phyloP scores from a whole-genome alignment of 2,329 filamentous ascomycete species.

The Clonostachys byssicola region DNA sequence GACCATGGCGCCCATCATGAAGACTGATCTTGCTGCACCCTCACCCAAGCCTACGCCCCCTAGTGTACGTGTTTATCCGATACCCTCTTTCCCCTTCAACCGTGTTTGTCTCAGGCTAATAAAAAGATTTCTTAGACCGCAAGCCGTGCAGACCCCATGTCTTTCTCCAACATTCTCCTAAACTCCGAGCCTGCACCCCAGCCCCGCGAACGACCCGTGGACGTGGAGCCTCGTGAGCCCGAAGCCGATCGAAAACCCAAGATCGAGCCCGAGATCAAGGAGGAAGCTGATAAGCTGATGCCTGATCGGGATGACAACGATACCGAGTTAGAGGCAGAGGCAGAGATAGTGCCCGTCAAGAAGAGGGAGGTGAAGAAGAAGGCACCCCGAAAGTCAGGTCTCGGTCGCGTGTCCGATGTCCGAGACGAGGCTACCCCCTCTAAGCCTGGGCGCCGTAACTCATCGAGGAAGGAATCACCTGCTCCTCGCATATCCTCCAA shows the following conservation, averaged over 20 bases:
- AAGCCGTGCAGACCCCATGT: slow-evolving; percentile 82
- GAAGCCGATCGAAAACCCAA: slow-evolving; percentile 11
- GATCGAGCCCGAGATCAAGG: slow-evolving; percentile 5
- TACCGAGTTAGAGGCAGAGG: slow-evolving; percentile 27
- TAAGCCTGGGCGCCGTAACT: slow-evolving; percentile 45
- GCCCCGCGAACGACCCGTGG: slow-evolving; percentile 30
- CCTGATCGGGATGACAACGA: slow-evolving; percentile 15
- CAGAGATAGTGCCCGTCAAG: slow-evolving; percentile 14
- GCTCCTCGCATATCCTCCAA: slow-evolving; percentile 47
- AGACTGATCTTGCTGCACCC: slow-evolving; percentile 32
- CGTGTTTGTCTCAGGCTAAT: not conserved
- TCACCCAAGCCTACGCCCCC: slow-evolving; percentile 33
- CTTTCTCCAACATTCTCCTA: slow-evolving; percentile 90
- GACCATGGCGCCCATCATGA: slow-evolving; percentile 25
- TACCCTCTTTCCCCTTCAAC: not conserved
- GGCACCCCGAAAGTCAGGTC: slow-evolving; percentile 29
- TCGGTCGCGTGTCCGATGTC: slow-evolving; percentile 47
- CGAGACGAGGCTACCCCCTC: slow-evolving; percentile 43
- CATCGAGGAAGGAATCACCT: slow-evolving; percentile 42
- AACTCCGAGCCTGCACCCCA: slow-evolving; percentile 64
- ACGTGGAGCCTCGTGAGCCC: slow-evolving; percentile 8
- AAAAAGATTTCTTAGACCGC: slow-evolving; percentile 48
- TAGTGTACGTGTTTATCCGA: slow-evolving; percentile 26
- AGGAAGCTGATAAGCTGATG: slow-evolving; percentile 6
- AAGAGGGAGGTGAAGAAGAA: slow-evolving; percentile 18